A percentile compares a stretch with the other conserved stretches of the same genome.
phyloP scores from a whole-genome alignment of 345 rosid species.

The Populus euphratica region DNA sequence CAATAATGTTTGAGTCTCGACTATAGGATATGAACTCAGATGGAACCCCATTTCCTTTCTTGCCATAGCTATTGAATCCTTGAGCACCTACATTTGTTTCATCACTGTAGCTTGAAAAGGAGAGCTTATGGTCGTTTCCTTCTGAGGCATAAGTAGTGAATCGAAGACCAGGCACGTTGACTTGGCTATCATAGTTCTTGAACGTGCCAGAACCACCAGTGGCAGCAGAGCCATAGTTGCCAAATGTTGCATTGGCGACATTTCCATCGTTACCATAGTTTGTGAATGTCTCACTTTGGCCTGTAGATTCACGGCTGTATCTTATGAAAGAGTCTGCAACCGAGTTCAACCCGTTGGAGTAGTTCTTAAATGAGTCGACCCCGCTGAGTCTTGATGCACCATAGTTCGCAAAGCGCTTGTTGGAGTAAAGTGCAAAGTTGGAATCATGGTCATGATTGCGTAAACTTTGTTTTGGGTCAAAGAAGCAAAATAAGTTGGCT shows the following conservation, averaged over 20 bases:
- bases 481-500: constrained; percentile 25
- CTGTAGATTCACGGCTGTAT: constrained; percentile 23
- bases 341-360: constrained; percentile 30
- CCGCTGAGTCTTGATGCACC: constrained; percentile 17
- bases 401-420: constrained; percentile 24
- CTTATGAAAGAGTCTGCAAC: constrained; percentile 19
- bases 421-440: constrained; percentile 25
- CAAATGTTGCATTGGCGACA: constrained; percentile 26
- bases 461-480: not conserved
- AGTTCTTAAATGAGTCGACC: constrained; percentile 32
- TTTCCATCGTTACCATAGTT: constrained; percentile 27
- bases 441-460: constrained; percentile 3
- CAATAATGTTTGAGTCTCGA: constrained; percentile 22
- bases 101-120: constrained; percentile 21
- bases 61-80: constrained; percentile 25
- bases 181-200: constrained; percentile 21
- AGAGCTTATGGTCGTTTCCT: constrained; percentile 25
- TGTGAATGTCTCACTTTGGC: constrained; percentile 20
- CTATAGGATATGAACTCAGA: constrained; percentile 22
- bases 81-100: constrained; percentile 30
- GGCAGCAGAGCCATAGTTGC: constrained; percentile 27
- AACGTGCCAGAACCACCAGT: constrained; percentile 28
- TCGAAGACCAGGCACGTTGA: constrained; percentile 29
- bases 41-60: constrained; percentile 29
- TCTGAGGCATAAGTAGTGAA: constrained; percentile 31